Percentiles rank a stretch among this genome's conserved stretches.
These are phyloP conservation scores for Xylaria longipes DNA, from an alignment of 495 filamentous ascomycete species.

Conservation along the genomic window DNA sequence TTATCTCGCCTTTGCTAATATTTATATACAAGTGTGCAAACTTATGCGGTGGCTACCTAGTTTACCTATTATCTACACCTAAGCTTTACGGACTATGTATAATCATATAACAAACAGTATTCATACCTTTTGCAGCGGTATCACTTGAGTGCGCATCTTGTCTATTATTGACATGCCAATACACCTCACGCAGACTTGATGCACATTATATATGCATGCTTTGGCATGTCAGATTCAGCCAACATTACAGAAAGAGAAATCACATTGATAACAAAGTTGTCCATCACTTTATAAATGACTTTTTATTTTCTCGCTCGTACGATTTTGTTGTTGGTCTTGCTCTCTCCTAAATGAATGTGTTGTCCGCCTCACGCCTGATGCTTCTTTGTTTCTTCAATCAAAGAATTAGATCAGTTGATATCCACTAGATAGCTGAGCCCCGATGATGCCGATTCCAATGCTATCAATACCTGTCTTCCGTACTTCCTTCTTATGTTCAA, in stretches of 20 bases:
- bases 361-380: neutral
- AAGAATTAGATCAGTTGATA: neutral
- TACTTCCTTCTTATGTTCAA: neutral
- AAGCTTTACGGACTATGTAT: neutral
- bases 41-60: neutral
- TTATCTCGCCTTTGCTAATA: neutral
- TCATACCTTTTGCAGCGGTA: too few species aligned
- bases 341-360: neutral
- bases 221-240: neutral
- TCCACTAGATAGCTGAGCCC: neutral
- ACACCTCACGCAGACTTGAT: neutral
- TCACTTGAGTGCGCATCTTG: neutral
- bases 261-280: neutral
- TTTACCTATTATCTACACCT: neutral
- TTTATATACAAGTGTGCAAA: neutral
- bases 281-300: neutral
- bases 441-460: neutral
- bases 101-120: neutral
- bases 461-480: neutral
- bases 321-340: too few species aligned
- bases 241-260: neutral
- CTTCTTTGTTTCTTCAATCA: neutral
- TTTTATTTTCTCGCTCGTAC: neutral
- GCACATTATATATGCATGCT: neutral
- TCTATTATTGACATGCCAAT: neutral